Conservation (phyloP, 257 asterid genomes). For the Solanum bulbocastanum region DNA sequence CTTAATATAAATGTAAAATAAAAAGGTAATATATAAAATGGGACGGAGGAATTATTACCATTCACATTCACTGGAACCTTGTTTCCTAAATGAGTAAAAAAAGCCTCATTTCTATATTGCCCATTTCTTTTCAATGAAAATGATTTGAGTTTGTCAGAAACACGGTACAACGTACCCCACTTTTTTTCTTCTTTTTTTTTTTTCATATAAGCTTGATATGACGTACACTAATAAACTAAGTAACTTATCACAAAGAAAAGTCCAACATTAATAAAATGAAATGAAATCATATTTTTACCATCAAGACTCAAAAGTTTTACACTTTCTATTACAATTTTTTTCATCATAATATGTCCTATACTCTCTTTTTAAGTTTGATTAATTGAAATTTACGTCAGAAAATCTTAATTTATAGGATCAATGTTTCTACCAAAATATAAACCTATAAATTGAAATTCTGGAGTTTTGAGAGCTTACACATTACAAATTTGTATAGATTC, state of each 20-base stretch:
- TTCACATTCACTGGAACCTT: not conserved
- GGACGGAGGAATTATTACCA: no score
- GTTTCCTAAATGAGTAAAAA: not conserved
- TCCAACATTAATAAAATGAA: not conserved
- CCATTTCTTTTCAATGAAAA: not conserved
- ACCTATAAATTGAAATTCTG: not conserved
- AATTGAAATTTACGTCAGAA: rapidly evolving
- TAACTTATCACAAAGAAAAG: not conserved
- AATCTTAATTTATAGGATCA: not conserved
- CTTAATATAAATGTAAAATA: rapidly evolving
- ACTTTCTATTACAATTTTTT: not conserved
- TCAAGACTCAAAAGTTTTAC: not conserved
- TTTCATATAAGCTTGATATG: not conserved
- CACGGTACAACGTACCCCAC: not conserved
- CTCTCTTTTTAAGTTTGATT: not conserved
- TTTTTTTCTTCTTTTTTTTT: not conserved
- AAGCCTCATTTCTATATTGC: not conserved
- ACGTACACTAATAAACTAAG: not conserved
- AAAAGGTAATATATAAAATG: no score
- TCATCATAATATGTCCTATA: not conserved
- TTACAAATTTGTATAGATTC: not conserved
- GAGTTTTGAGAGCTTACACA: not conserved
- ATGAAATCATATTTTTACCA: not conserved
- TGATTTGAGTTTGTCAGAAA: not conserved
- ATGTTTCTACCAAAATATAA: not conserved